A percentile compares a stretch with the other conserved stretches of the same genome.
Evolutionary conservation across 441 rosid genomes (phyloP).

Genomic region (Syzygium syzygioides): DNA sequence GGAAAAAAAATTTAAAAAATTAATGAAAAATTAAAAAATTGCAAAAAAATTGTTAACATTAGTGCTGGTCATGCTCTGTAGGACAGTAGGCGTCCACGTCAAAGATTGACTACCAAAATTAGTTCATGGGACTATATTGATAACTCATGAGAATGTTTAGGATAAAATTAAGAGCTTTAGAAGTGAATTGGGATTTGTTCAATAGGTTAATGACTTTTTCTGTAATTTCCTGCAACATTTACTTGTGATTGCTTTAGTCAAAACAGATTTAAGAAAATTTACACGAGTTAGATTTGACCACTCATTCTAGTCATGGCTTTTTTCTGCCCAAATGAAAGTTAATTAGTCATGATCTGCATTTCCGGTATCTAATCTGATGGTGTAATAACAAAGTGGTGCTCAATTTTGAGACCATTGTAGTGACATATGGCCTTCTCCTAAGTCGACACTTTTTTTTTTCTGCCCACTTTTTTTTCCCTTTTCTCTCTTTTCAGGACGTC

Average conservation of each 20-base stretch:
- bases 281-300: background rate
- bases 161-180: too few species aligned
- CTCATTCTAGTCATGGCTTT: background rate
- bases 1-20: too few species aligned
- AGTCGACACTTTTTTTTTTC: background rate
- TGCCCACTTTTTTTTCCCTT: background rate
- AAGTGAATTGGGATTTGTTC: too few species aligned
- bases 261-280: too few species aligned
- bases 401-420: background rate
- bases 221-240: background rate
- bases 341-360: background rate
- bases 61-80: too few species aligned
- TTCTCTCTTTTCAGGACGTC: background rate
- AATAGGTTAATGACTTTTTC: too few species aligned
- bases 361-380: fast-evolving
- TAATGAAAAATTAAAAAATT: too few species aligned
- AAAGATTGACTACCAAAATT: too few species aligned
- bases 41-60: too few species aligned
- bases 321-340: background rate
- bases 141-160: too few species aligned
- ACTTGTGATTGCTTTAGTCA: background rate
- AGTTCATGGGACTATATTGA: too few species aligned
- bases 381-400: background rate
- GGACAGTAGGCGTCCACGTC: too few species aligned
- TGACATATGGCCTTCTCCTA: background rate